These are phyloP conservation scores for Athelia sp. DNA, from an alignment of 1,284 basidiomycete genomes.

Conservation along the genomic window DNA sequence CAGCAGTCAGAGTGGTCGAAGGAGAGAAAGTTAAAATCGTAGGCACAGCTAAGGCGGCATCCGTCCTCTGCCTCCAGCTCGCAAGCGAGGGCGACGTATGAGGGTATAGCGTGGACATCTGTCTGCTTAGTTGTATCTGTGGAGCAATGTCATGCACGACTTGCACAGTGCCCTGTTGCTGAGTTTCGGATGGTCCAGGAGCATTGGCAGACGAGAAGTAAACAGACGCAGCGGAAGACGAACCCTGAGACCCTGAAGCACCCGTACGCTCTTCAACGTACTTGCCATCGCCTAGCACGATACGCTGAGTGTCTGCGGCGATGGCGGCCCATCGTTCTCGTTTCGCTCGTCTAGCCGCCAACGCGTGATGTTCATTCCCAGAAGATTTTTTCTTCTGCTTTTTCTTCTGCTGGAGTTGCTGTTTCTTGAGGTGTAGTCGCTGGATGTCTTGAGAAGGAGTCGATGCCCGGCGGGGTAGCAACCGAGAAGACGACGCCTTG, in stretches of 20 bases:
- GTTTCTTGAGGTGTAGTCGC: conserved; percentile 1
- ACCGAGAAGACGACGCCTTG: neutral
- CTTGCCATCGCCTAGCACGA: conserved; percentile 41
- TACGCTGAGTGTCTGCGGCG: conserved; percentile 34
- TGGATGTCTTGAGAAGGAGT: neutral
- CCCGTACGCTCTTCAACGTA: conserved; percentile 33
- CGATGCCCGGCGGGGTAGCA: neutral
- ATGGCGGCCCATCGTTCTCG: conserved; percentile 24
- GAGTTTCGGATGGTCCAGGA: conserved; percentile 3
- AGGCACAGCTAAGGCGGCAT: conserved; percentile 1
- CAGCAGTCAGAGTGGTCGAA: conserved; percentile 27
- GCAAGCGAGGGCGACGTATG: conserved; percentile 31
- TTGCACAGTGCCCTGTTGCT: conserved; percentile 3
- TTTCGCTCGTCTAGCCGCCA: conserved; percentile 18
- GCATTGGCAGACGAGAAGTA: conserved; percentile 6
- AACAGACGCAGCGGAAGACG: conserved; percentile 13
- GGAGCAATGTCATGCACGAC: conserved; percentile 32
- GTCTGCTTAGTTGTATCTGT: conserved; percentile 30
- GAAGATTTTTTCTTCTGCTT: neutral
- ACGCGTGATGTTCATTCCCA: neutral
- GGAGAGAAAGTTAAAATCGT: conserved; percentile 20
- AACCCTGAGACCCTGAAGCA: conserved; percentile 16
- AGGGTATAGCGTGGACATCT: conserved; percentile 36
- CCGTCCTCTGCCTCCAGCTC: conserved; percentile 22
- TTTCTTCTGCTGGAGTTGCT: neutral